phyloP scores from a whole-genome alignment of 1,284 basidiomycete genomes.

The Ganoderma lingzhi region DNA sequence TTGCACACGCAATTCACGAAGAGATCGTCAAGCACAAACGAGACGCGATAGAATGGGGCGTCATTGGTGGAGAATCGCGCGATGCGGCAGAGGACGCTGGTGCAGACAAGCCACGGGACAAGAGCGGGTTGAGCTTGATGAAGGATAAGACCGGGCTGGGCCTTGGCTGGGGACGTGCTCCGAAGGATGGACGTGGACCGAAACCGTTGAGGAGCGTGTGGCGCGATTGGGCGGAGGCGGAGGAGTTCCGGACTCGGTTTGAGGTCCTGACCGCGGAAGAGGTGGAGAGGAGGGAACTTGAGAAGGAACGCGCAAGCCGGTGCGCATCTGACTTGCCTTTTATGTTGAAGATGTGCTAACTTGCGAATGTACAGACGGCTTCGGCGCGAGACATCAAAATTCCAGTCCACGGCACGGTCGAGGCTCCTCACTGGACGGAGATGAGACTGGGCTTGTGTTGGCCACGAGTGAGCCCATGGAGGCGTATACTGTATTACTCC shows the following conservation, averaged over 20 bases:
- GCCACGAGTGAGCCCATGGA: slow-evolving; percentile 1
- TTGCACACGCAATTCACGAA: slow-evolving; percentile 94
- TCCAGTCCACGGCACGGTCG: slow-evolving; percentile 62
- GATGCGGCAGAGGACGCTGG: slow-evolving; percentile 35
- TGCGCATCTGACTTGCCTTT: slow-evolving; percentile 25
- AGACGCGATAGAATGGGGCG: slow-evolving; percentile 92
- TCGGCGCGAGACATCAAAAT: slow-evolving; percentile 79
- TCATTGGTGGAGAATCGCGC: slow-evolving; percentile 67
- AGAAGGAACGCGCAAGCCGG: slow-evolving; percentile 81
- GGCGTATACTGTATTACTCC: slow-evolving; percentile 21
- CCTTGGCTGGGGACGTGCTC: slow-evolving; percentile 72
- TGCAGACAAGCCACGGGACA: slow-evolving; percentile 50
- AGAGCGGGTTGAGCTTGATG: slow-evolving; percentile 59
- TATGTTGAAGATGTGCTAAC: slow-evolving; percentile 15
- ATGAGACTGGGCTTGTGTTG: slow-evolving; percentile 8
- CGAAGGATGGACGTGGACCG: slow-evolving; percentile 79
- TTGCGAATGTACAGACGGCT: slow-evolving; percentile 56
- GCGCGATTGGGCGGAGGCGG: slow-evolving; percentile 94
- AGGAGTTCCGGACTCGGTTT: slow-evolving; percentile 92
- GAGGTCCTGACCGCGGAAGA: slow-evolving; percentile 91
- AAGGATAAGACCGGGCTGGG: slow-evolving; percentile 85
- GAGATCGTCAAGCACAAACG: slow-evolving; percentile 95
- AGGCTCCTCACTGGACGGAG: slow-evolving; percentile 37
- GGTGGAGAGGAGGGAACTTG: slow-evolving; percentile 86
- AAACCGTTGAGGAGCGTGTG: slow-evolving; percentile 89